Evolutionary conservation across 345 rosid species (phyloP).

Genomic region (Hypericum perforatum): DNA sequence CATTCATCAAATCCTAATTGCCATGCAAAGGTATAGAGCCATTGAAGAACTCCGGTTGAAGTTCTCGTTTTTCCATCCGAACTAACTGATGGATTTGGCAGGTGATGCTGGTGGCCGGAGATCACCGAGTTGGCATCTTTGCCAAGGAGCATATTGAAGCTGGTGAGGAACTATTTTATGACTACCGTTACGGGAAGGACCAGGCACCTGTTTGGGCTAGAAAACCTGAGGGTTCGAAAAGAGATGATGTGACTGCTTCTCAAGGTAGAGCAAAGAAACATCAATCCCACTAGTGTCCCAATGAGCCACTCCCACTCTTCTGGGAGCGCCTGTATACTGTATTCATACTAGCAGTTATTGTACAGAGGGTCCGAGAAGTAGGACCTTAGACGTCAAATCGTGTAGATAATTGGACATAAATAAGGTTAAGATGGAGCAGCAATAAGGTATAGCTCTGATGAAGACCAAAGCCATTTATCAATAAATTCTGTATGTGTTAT

Average conservation of each 20-base stretch:
- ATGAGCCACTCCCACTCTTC: too few species aligned
- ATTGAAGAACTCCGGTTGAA: neutral
- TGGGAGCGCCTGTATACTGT: too few species aligned
- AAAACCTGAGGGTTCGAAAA: conserved; percentile 79
- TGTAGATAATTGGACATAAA: too few species aligned
- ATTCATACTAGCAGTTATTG: too few species aligned
- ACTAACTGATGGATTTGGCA: conserved; percentile 18
- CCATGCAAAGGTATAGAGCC: conserved; percentile 75
- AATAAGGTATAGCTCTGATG: too few species aligned
- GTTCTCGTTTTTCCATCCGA: conserved; percentile 5
- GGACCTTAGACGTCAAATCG: too few species aligned
- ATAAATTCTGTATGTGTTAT: too few species aligned
- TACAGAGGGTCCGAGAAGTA: too few species aligned
- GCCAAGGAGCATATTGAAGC: conserved; percentile 93
- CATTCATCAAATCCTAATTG: conserved; percentile 94
- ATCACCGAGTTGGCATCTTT: conserved; percentile 91
- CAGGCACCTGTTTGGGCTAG: conserved; percentile 99
- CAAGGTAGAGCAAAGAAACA: conserved; percentile 97
- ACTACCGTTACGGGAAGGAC: conserved; percentile 91
- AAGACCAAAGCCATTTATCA: too few species aligned
- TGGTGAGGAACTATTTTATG: conserved; percentile 90
- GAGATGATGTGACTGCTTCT: conserved; percentile 55
- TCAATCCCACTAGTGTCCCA: conserved; percentile 62
- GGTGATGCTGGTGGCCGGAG: conserved; percentile 99
- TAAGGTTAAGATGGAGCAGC: too few species aligned